These are phyloP conservation scores for Tetrahymena borealis DNA, from an alignment of 73 alveolate genomes.

Conservation along the genomic window DNA sequence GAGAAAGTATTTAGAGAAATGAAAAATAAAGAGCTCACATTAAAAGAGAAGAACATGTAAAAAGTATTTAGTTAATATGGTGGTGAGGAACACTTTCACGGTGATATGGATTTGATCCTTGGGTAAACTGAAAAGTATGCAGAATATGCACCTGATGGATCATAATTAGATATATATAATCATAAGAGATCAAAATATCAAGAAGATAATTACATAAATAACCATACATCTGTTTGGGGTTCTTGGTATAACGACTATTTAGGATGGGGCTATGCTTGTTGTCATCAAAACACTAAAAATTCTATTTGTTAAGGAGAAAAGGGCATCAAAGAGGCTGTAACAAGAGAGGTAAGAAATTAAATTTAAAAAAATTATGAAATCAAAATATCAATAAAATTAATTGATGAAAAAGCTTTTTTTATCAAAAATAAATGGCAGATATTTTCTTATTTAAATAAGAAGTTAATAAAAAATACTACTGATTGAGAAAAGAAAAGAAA, in stretches of 20 bases:
- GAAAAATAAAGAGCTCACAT: constrained; percentile 43
- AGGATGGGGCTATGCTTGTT: constrained; percentile 9
- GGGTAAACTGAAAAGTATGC: constrained; percentile 7
- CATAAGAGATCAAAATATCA: neutral
- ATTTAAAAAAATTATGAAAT: neutral
- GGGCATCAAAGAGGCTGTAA: neutral
- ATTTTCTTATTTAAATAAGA: too few relatives aligned
- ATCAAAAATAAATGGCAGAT: too few relatives aligned
- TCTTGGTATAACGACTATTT: neutral
- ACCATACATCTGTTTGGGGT: constrained; percentile 4
- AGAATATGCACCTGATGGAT: neutral
- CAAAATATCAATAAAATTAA: neutral
- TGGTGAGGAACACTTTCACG: constrained; percentile 55
- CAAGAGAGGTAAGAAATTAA: neutral
- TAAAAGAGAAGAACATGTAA: constrained; percentile 44
- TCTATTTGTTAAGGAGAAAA: neutral
- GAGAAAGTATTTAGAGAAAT: constrained; percentile 58
- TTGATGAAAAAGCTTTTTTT: too few relatives aligned
- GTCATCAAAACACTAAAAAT: neutral
- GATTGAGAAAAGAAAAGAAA: too few relatives aligned
- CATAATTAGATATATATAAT: neutral
- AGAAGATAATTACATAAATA: neutral
- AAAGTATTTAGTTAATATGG: constrained; percentile 60
- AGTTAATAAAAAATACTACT: too few relatives aligned
- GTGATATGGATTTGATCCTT: neutral